These are phyloP conservation scores for Penicillium italicum DNA, from an alignment of 2,329 filamentous ascomycete species.

Conservation along the genomic window DNA sequence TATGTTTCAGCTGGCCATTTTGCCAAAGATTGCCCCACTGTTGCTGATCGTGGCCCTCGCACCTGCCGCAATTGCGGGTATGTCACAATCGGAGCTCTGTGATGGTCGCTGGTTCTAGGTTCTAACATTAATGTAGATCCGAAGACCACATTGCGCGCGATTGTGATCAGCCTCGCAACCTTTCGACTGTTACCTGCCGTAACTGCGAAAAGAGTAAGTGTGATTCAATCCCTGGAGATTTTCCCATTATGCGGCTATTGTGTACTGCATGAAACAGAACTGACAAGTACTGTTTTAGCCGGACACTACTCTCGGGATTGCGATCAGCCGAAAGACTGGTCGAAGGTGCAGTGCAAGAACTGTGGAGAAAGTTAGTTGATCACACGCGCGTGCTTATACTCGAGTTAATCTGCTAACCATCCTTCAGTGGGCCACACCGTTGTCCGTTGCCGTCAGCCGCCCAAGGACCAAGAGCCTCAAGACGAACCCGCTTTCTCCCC, in stretches of 20 bases:
- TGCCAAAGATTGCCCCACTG: constrained; percentile 46
- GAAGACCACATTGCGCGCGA: constrained; percentile 44
- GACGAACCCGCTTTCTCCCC: background rate
- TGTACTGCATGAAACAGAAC: background rate
- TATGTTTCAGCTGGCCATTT: constrained; percentile 41
- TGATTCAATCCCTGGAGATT: background rate
- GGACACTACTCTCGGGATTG: constrained; percentile 47
- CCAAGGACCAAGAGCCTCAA: constrained; percentile 15
- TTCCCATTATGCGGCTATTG: background rate
- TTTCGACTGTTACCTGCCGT: constrained; percentile 42
- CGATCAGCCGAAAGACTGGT: constrained; percentile 43
- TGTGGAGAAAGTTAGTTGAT: constrained; percentile 42
- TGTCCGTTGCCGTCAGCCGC: constrained; percentile 35
- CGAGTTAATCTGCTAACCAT: constrained; percentile 9
- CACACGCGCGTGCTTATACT: background rate
- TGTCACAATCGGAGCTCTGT: constrained; percentile 6
- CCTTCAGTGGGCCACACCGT: constrained; percentile 43
- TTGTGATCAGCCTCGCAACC: constrained; percentile 43
- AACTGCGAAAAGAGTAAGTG: constrained; percentile 45
- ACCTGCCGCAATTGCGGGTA: constrained; percentile 48
- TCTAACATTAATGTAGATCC: constrained; percentile 30
- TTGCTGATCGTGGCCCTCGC: constrained; percentile 27
- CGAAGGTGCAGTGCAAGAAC: constrained; percentile 44
- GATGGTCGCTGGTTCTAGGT: constrained; percentile 3
- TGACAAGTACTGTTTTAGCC: constrained; percentile 24